Percentiles rank a stretch among this genome's conserved stretches.
Evolutionary conservation across 2,329 filamentous ascomycete species (phyloP).

Genomic region (Ophiostoma himal-ulmi): DNA sequence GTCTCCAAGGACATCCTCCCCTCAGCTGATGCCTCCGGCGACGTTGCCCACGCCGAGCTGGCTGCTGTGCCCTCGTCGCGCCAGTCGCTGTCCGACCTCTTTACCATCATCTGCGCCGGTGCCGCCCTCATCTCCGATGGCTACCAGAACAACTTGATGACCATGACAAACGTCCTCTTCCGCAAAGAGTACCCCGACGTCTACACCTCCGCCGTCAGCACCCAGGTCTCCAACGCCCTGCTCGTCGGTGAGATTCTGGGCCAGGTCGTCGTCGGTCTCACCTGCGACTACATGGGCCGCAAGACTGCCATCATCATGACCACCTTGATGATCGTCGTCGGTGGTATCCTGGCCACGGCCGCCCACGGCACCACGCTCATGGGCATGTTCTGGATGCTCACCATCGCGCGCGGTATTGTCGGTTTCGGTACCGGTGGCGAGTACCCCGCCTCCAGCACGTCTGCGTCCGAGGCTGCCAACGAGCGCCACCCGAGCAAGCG

Average conservation of each 20-base stretch:
- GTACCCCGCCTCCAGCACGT: conserved; percentile 47
- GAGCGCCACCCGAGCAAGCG: conserved; percentile 35
- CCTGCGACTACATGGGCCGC: conserved; percentile 46
- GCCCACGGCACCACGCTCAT: conserved; percentile 36
- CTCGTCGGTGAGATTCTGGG: conserved; percentile 52
- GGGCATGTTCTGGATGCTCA: conserved; percentile 48
- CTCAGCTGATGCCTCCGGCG: neutral
- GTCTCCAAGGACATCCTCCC: neutral
- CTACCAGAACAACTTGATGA: conserved; percentile 35
- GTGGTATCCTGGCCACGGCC: conserved; percentile 43
- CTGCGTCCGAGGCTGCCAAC: conserved; percentile 50
- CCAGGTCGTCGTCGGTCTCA: conserved; percentile 48
- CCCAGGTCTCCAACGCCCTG: conserved; percentile 47
- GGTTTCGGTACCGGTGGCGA: conserved; percentile 45
- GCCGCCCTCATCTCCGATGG: conserved; percentile 32
- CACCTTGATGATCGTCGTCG: conserved; percentile 40
- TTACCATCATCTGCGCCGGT: conserved; percentile 25
- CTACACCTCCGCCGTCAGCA: conserved; percentile 35
- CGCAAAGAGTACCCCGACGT: conserved; percentile 31
- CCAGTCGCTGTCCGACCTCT: conserved; percentile 11
- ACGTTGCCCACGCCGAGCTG: neutral
- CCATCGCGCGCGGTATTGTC: conserved; percentile 38
- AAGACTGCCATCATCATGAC: conserved; percentile 44
- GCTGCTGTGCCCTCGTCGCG: neutral
- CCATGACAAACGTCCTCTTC: conserved; percentile 33